These are phyloP conservation scores for Yamadazyma sp. DNA, from an alignment of 1,139 yeast genomes.

Conservation along the genomic window DNA sequence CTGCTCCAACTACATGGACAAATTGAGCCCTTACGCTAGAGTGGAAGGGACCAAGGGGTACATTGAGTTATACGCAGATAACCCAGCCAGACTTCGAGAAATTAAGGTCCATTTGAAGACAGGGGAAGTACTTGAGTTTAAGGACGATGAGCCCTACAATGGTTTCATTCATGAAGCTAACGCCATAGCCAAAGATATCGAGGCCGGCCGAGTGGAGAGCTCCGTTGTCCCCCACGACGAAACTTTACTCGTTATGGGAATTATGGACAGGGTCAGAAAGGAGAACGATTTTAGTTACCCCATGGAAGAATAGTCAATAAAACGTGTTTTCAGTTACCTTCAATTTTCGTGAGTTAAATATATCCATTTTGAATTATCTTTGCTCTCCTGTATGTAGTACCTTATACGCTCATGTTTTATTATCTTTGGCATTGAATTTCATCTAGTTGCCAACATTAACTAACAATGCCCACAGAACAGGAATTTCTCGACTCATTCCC, in stretches of 20 bases:
- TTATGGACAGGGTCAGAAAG: constrained; percentile 45
- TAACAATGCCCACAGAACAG: constrained; percentile 16
- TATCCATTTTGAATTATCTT: background rate
- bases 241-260: constrained; percentile 41
- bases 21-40: constrained; percentile 31
- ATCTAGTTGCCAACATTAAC: background rate
- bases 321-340: background rate
- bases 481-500: constrained; percentile 57
- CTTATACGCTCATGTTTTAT: background rate
- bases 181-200: constrained; percentile 45
- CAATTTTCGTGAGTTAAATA: background rate
- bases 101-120: constrained; percentile 29
- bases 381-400: constrained; percentile 2
- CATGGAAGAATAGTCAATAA: constrained; percentile 25
- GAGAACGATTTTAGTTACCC: constrained; percentile 45
- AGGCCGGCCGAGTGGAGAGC: constrained; percentile 33
- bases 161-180: constrained; percentile 58
- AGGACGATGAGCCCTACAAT: constrained; percentile 30
- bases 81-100: constrained; percentile 34
- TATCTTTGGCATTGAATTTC: background rate
- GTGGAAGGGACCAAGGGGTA: constrained; percentile 42
- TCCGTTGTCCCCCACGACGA: constrained; percentile 43
- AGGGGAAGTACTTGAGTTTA: constrained; percentile 22
- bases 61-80: constrained; percentile 33
- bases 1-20: constrained; percentile 28